Conservation (phyloP, 441 rosid species). For the Arabidopsis hybrid region DNA sequence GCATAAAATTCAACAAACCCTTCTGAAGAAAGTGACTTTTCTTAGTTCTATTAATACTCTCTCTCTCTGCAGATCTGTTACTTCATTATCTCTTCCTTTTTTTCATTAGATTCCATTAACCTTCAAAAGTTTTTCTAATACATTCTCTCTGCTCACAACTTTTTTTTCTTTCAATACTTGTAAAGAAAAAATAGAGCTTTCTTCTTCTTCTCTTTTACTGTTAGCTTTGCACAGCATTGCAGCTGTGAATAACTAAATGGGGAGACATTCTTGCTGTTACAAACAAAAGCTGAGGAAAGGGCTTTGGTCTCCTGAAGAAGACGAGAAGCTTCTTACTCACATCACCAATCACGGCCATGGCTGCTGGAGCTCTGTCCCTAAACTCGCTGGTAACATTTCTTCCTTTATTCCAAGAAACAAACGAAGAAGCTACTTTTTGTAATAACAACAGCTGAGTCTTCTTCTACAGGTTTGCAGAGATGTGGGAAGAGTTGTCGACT, state of each 20-base stretch:
- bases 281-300: conserved; percentile 95
- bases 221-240: conserved; percentile 25
- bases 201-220: conserved; percentile 22
- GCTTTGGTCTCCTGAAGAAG: conserved; percentile 98
- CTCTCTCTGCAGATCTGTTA: conserved; percentile 45
- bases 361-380: conserved; percentile 98
- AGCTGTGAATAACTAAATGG: conserved; percentile 57
- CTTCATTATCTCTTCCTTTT: conserved; percentile 47
- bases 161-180: background rate
- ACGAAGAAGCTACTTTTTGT: background rate
- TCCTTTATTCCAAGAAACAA: background rate
- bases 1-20: conserved; percentile 38
- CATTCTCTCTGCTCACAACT: conserved; percentile 41
- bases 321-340: conserved; percentile 81
- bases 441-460: background rate
- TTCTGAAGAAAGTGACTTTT: conserved; percentile 54
- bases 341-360: conserved; percentile 86
- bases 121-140: conserved; percentile 31
- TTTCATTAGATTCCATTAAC: conserved; percentile 30
- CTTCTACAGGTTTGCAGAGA: conserved; percentile 69
- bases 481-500: conserved; percentile 87
- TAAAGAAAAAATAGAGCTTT: conserved; percentile 21
- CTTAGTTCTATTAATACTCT: conserved; percentile 51
- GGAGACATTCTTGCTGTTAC: conserved; percentile 87
- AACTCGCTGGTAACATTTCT: conserved; percentile 67